phyloP scores from a whole-genome alignment of 2,329 filamentous ascomycete genomes.

The Botrytis galanthina region DNA sequence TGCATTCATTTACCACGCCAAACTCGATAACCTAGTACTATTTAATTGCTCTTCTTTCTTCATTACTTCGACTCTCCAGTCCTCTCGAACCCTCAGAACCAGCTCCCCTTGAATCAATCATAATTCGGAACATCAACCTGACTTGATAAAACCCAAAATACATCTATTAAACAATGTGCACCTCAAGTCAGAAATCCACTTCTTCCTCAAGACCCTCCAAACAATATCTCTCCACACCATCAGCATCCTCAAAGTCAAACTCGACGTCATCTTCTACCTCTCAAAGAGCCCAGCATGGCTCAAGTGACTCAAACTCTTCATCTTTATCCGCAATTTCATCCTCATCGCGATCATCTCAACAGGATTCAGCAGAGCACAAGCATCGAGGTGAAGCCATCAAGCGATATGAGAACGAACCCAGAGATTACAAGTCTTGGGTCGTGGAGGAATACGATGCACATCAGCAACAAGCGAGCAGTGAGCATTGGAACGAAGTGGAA shows the following conservation, averaged over 20 bases:
- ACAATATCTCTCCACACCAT: not conserved
- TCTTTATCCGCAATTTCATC: not conserved
- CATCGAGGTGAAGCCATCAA: not conserved
- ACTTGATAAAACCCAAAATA: not conserved
- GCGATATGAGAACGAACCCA: slow-evolving; percentile 20
- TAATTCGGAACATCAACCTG: not conserved
- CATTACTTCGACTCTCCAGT: not conserved
- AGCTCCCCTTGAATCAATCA: not conserved
- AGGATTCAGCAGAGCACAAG: not conserved
- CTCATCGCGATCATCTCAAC: not conserved
- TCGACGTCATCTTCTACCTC: slow-evolving; percentile 11
- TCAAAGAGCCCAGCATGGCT: slow-evolving; percentile 2
- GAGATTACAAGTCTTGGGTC: slow-evolving; percentile 25
- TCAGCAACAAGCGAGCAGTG: slow-evolving; percentile 23
- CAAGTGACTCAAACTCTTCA: not conserved
- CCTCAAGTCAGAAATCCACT: slow-evolving; percentile 5
- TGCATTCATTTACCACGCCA: slow-evolving; percentile 6
- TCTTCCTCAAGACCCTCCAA: slow-evolving; percentile 4
- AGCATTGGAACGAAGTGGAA: slow-evolving; percentile 17
- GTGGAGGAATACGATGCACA: slow-evolving; percentile 27
- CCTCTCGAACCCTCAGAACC: not conserved
- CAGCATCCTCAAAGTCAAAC: not conserved
- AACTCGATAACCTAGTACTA: not conserved
- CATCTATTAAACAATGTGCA: not conserved
- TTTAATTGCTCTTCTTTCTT: not conserved